Percentiles rank a stretch among this genome's conserved stretches.
Conservation (phyloP, 2,329 filamentous ascomycete genomes). For the Lecanoromycetidae sp. region DNA sequence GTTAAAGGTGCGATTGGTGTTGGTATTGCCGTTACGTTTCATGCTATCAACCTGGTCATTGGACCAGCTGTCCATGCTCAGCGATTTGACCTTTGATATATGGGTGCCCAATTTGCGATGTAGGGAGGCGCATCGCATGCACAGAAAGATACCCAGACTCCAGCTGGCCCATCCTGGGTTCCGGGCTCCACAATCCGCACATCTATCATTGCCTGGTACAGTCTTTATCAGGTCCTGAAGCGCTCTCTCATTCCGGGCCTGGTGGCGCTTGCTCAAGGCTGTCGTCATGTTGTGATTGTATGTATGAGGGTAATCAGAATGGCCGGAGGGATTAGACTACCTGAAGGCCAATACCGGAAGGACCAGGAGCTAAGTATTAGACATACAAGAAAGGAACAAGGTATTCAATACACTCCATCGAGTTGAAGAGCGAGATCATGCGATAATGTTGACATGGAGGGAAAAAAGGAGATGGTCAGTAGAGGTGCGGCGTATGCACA, state of each 20-base stretch:
- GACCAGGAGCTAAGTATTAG: too few species aligned
- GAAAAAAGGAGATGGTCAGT: neutral
- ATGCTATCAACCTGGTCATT: constrained; percentile 95
- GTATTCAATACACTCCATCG: too few species aligned
- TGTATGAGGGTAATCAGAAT: neutral
- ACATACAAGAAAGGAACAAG: too few species aligned
- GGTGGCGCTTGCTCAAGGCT: constrained; percentile 83
- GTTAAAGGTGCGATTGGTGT: constrained; percentile 83
- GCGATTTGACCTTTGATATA: constrained; percentile 94
- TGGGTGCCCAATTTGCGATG: constrained; percentile 96
- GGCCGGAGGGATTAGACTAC: neutral
- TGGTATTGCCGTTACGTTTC: constrained; percentile 77
- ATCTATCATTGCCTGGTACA: constrained; percentile 79
- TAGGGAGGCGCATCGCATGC: constrained; percentile 90
- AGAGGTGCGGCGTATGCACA: neutral
- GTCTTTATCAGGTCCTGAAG: constrained; percentile 80
- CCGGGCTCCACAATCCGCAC: constrained; percentile 81
- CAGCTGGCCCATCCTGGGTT: constrained; percentile 98
- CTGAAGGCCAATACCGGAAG: neutral
- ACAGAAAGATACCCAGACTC: constrained; percentile 94
- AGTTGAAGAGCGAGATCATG: too few species aligned
- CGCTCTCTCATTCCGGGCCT: constrained; percentile 87
- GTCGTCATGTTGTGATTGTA: constrained; percentile 46
- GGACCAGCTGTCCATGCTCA: constrained; percentile 97
- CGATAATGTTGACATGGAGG: too few species aligned